phyloP scores from a whole-genome alignment of 208 protist species.

The Trypanosoma scelopori region DNA sequence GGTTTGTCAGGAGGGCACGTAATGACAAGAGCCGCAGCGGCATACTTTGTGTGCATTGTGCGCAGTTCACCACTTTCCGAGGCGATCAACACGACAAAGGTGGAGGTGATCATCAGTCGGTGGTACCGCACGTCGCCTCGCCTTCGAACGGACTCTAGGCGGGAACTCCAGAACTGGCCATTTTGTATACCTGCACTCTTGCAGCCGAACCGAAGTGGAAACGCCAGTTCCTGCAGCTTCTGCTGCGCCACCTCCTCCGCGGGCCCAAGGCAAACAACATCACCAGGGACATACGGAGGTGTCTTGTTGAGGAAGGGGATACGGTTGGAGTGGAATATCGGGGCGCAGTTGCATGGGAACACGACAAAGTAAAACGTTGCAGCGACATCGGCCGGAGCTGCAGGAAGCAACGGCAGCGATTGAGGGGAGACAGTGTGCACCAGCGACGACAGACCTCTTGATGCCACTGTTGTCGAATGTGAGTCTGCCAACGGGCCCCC shows the following conservation, averaged over 20 bases:
- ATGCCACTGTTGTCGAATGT: neutral
- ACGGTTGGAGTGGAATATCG: conserved; percentile 77
- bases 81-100: conserved; percentile 52
- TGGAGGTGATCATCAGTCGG: conserved; percentile 51
- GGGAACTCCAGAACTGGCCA: conserved; percentile 44
- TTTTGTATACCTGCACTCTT: conserved; percentile 18
- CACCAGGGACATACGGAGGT: conserved; percentile 25
- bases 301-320: conserved; percentile 31
- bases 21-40: conserved; percentile 64
- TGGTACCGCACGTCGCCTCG: conserved; percentile 55
- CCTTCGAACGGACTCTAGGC: conserved; percentile 7
- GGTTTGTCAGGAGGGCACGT: conserved; percentile 47
- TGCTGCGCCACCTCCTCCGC: conserved; percentile 72
- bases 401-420: neutral
- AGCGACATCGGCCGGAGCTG: conserved; percentile 10
- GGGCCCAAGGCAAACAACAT: conserved; percentile 39
- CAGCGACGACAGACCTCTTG: neutral
- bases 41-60: conserved; percentile 54
- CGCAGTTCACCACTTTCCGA: conserved; percentile 46
- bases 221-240: conserved; percentile 68
- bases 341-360: conserved; percentile 66
- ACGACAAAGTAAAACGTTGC: conserved; percentile 76
- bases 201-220: conserved; percentile 53
- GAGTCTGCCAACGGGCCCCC: neutral
- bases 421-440: neutral